These are phyloP conservation scores for Oidiodendron maius DNA, from an alignment of 495 filamentous ascomycete species.

Conservation along the genomic window DNA sequence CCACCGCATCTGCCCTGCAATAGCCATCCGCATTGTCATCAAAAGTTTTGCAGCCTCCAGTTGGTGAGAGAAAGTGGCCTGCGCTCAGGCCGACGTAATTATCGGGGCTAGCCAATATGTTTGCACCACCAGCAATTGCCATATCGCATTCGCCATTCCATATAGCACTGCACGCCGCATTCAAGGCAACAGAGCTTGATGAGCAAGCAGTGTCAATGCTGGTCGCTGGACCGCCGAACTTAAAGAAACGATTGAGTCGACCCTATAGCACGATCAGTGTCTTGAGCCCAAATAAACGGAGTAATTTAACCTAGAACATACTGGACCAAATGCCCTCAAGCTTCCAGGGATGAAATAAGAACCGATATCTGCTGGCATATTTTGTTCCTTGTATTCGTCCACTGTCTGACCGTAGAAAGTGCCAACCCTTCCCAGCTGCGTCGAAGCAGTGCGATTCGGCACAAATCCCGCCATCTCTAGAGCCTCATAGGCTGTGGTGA, in stretches of 20 bases:
- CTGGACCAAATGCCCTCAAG: conserved; percentile 80
- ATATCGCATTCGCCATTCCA: conserved; percentile 48
- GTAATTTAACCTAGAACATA: too few species aligned
- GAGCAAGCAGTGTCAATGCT: conserved; percentile 86
- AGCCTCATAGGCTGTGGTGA: conserved; percentile 84
- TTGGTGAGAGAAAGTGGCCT: conserved; percentile 31
- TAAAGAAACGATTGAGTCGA: conserved; percentile 81
- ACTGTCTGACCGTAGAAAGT: conserved; percentile 91
- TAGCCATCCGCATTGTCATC: conserved; percentile 61
- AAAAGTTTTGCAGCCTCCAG: conserved; percentile 33
- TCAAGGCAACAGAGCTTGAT: conserved; percentile 43
- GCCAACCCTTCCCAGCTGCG: conserved; percentile 75
- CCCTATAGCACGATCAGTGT: too few species aligned
- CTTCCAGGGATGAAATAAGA: conserved; percentile 90
- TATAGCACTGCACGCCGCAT: conserved; percentile 71
- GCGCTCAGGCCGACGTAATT: conserved; percentile 76
- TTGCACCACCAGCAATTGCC: conserved; percentile 67
- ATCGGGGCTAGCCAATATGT: conserved; percentile 73
- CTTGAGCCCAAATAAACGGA: too few species aligned
- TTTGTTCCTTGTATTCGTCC: conserved; percentile 87
- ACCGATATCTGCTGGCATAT: conserved; percentile 80
- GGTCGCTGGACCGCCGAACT: conserved; percentile 77
- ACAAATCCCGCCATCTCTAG: conserved; percentile 80
- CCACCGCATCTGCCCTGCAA: conserved; percentile 67
- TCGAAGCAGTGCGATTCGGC: conserved; percentile 75